Evolutionary conservation across 345 rosid species (phyloP).

Genomic region (Carallia pectinifolia): DNA sequence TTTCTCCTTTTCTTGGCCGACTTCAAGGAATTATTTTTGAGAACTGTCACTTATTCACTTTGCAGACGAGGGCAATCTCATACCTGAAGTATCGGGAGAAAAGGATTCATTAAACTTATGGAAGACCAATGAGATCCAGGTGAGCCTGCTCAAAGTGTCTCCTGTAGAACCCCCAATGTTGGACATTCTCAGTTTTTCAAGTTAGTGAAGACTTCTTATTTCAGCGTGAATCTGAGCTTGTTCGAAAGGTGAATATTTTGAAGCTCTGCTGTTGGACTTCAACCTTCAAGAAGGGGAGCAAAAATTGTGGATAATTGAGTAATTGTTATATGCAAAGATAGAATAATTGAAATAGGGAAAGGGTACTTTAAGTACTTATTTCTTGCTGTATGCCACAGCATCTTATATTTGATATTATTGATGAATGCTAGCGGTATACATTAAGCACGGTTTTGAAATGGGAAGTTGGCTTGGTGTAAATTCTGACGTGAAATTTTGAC

Average conservation of each 20-base stretch:
- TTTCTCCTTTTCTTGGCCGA: too few relatives aligned
- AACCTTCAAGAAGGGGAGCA: constrained; percentile 48
- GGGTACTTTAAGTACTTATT: neutral
- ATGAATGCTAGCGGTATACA: neutral
- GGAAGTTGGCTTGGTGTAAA: too few relatives aligned
- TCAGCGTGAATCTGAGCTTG: constrained; percentile 52
- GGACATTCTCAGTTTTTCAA: constrained; percentile 20
- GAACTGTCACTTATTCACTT: constrained; percentile 9
- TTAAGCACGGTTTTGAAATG: neutral
- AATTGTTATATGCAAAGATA: constrained; percentile 62
- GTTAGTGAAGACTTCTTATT: constrained; percentile 31
- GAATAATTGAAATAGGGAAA: constrained; percentile 75
- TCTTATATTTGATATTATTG: neutral
- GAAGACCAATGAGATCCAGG: too few relatives aligned
- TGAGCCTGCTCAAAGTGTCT: too few relatives aligned
- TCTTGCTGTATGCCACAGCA: neutral
- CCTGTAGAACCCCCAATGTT: too few relatives aligned
- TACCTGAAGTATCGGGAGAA: constrained; percentile 8
- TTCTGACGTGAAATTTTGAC: too few relatives aligned
- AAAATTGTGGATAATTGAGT: constrained; percentile 40
- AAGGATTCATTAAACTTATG: neutral
- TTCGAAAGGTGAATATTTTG: constrained; percentile 44
- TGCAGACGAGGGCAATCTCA: constrained; percentile 46
- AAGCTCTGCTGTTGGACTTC: constrained; percentile 79
- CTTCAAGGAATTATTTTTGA: constrained; percentile 8